Evolutionary conservation across 139 green algal species (phyloP), one percentile per base, ranked within the genome.

Genomic region (Chlorella ohadii): DNA sequence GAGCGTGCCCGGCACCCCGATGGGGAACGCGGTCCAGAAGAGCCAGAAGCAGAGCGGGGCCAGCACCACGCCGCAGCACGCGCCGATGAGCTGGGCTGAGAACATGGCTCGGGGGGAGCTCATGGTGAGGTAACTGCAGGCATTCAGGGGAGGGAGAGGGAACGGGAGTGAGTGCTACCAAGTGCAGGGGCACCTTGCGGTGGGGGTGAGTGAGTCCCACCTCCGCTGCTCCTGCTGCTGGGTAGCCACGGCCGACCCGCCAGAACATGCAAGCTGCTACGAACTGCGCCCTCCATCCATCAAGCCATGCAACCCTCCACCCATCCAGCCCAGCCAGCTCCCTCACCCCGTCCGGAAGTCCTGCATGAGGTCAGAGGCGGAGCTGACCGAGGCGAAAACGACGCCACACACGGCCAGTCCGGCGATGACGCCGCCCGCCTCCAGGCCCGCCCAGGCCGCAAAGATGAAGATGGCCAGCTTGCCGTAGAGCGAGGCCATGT

Each of bases 401-500:
- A 91, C 82, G 67, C 88, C 88, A 34, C 83, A 87, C 34, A 89
- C 82, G 28, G 78, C 86, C 3, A 89, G 85, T 22, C 85, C 85
- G 3, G 85, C 56, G 61, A 86, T 86, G 55, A 88, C 64, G 72
- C 85, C 85, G 51, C 79, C 88, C 12, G 71, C 72, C 39, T 78
- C 59, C 33, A 75, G 33, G 25, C 84, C 84, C 1, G 74, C 85
- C 89, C 89, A 93, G 27, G 83, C 85, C 2, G 89, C 85, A 78
- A 93, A 93, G 2, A 81, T 63, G 67, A 93, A 91, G 73, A 93
- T 88, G 33, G 79, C 79, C 78, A 93, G 86, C 87, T 93, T 90
- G 51, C 73, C 87, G 23, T 88, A 90, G 9, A 79, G 85, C n/a
- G 63, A 74, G 28, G 81, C 81, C 68, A 86, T 74, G 70, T 87